Evolutionary conservation across 2,329 filamentous ascomycete genomes (phyloP).

Genomic region (Akanthomyces lecanii): DNA sequence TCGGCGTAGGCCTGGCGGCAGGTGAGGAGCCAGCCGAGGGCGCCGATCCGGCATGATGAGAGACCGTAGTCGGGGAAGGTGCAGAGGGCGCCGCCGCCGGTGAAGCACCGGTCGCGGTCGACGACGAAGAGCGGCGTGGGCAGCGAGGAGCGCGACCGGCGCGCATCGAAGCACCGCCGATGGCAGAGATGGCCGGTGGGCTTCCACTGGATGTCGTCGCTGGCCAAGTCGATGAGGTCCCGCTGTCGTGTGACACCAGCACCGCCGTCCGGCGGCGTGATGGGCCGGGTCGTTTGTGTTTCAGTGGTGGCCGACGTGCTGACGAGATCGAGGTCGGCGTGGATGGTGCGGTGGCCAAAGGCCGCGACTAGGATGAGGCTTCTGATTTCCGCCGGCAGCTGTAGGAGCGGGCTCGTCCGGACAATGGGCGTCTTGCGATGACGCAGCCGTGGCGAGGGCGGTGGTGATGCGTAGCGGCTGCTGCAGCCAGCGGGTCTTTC

Average conservation of each 20-base stretch:
- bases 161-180: not conserved
- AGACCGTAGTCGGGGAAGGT: not conserved
- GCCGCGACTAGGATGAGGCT: slow-evolving; percentile 7
- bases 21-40: slow-evolving; percentile 11
- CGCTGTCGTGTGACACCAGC: not conserved
- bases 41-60: not conserved
- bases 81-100: not conserved
- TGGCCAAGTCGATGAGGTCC: not conserved
- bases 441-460: not conserved
- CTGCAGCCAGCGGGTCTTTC: not conserved
- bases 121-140: slow-evolving; percentile 9
- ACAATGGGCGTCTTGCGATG: not conserved
- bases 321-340: slow-evolving; percentile 6
- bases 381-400: slow-evolving; percentile 3
- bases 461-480: not conserved
- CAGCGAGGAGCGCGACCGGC: not conserved
- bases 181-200: slow-evolving; percentile 8
- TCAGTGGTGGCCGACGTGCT: not conserved
- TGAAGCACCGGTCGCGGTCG: slow-evolving; percentile 13
- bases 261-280: not conserved
- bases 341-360: slow-evolving; percentile 12
- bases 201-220: not conserved
- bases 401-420: not conserved
- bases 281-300: not conserved
- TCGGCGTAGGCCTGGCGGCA: slow-evolving; percentile 12